Base-by-base conservation (phyloP, 768 basidiomycete genomes). In the Suillus plorans region DNA sequence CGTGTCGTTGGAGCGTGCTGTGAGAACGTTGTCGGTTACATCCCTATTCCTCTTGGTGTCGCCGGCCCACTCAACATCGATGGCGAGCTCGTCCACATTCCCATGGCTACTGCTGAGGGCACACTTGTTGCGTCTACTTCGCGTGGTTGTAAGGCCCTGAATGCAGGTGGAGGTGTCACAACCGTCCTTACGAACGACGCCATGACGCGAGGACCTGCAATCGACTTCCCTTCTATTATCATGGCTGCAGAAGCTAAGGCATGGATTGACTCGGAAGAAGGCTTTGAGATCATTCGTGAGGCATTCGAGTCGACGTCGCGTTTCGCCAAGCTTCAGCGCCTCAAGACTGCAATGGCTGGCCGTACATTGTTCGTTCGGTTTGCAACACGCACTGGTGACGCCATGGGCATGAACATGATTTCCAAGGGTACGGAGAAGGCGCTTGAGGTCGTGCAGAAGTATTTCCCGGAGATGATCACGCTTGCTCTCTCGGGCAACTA, bases 391-490 rank as follows among this genome's bases (percentile, higher is more conserved):
- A 99, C 97, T 0, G 97, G 96, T 37, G 97, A 99, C 72, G 97
- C 97, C 49, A 99, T 99, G 97, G 97, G 97, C 20, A 99, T 99
- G 97, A 99, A 99, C 82, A 99, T 99, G 97, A 97, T 99, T 73
- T 93, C 91, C 10, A 99, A 99, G 79, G 97, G 96, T 3, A 95
- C 95, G 12, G 97, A 99, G 81, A 92, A 92, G 78, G 95, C 95
- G 25, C 84, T 99, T 14, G 94, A 91, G 71, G 85, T 82, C 25
- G 83, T 94, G 85, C 82, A 85, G 69, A 81, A 82, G 59, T 77
- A 88, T 71, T 99, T 94, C 82, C 97, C 97, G 4, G 89, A 90
- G 66, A 98, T 98, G 96, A 77, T 87, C 63, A 88, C 95, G 49
- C 84, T 97, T 41, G 92, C 97, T 10, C 85, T 99, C 18, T 94